Evolutionary conservation across 371 early-diverging fungal species (phyloP).

Genomic region (Mortierella sp.): DNA sequence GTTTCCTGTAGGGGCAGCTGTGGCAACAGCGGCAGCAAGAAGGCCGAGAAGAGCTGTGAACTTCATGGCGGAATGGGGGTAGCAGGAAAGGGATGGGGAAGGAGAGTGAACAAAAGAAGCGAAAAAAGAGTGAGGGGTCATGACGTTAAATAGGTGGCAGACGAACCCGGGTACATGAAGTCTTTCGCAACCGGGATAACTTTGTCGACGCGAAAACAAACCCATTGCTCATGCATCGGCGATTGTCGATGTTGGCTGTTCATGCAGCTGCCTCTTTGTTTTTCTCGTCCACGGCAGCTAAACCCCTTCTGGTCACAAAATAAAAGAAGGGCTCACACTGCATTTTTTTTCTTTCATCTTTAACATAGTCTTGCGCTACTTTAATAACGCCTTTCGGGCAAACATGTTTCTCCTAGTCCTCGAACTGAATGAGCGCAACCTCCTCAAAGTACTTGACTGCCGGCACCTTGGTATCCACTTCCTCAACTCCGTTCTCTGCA

Average conservation of each 20-base stretch:
- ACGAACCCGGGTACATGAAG: too few relatives aligned
- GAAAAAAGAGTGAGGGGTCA: too few relatives aligned
- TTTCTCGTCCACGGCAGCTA: too few relatives aligned
- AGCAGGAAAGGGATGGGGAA: background rate
- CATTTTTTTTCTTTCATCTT: background rate
- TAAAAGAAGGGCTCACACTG: background rate
- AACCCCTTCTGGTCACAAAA: background rate
- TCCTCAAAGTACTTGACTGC: constrained; percentile 73
- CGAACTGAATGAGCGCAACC: constrained; percentile 76
- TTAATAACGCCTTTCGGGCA: background rate
- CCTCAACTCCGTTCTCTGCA: constrained; percentile 42
- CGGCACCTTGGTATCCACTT: background rate
- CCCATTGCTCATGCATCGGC: too few relatives aligned
- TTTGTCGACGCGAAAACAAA: too few relatives aligned
- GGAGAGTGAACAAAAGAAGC: too few relatives aligned
- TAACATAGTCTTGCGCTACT: background rate
- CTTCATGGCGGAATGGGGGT: background rate
- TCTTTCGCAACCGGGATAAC: too few relatives aligned
- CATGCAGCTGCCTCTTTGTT: too few relatives aligned
- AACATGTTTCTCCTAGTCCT: constrained; percentile 48
- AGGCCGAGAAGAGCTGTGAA: background rate
- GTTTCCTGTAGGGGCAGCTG: background rate
- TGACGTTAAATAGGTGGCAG: too few relatives aligned
- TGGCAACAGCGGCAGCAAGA: background rate
- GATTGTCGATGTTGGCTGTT: too few relatives aligned